Evolutionary conservation across 768 basidiomycete genomes (phyloP).

Genomic region (Aureoboletus auriporus): DNA sequence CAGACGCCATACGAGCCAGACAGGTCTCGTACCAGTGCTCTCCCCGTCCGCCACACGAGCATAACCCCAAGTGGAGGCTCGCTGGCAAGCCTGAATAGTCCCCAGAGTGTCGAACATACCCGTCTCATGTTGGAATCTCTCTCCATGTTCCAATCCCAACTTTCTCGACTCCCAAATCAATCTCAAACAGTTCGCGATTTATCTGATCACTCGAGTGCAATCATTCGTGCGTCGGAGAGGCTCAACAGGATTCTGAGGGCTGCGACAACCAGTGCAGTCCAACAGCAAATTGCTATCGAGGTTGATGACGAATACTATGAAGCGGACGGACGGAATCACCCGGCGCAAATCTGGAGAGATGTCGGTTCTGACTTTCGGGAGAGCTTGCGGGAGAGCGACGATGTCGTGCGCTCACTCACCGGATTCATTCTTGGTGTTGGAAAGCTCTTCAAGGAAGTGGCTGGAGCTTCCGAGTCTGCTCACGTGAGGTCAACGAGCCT

Average conservation of each 20-base stretch:
- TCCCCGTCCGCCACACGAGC: conserved; percentile 12
- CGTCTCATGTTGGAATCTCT: conserved; percentile 69
- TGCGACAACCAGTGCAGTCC: conserved; percentile 57
- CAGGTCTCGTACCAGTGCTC: conserved; percentile 7
- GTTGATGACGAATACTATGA: conserved; percentile 45
- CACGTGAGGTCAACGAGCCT: conserved; percentile 52
- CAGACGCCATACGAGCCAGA: conserved; percentile 18
- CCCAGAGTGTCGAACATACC: conserved; percentile 51
- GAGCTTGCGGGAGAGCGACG: conserved; percentile 67
- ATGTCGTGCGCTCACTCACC: conserved; percentile 72
- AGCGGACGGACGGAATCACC: conserved; percentile 28
- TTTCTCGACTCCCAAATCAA: conserved; percentile 51
- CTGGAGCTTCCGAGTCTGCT: conserved; percentile 28
- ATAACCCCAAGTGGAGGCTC: conserved; percentile 17
- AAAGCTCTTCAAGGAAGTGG: conserved; percentile 58
- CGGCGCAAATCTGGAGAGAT: conserved; percentile 60
- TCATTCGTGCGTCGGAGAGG: conserved; percentile 63
- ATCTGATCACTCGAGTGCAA: conserved; percentile 54
- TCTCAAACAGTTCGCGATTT: conserved; percentile 49
- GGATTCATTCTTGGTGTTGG: conserved; percentile 75
- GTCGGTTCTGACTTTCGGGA: conserved; percentile 74
- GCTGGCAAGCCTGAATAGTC: conserved; percentile 7
- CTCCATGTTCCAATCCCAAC: conserved; percentile 62
- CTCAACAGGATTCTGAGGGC: conserved; percentile 58
- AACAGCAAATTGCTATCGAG: conserved; percentile 74